These are phyloP conservation scores for Phaeosphaeria sp. DNA, from an alignment of 2,329 filamentous ascomycete species.

Conservation along the genomic window DNA sequence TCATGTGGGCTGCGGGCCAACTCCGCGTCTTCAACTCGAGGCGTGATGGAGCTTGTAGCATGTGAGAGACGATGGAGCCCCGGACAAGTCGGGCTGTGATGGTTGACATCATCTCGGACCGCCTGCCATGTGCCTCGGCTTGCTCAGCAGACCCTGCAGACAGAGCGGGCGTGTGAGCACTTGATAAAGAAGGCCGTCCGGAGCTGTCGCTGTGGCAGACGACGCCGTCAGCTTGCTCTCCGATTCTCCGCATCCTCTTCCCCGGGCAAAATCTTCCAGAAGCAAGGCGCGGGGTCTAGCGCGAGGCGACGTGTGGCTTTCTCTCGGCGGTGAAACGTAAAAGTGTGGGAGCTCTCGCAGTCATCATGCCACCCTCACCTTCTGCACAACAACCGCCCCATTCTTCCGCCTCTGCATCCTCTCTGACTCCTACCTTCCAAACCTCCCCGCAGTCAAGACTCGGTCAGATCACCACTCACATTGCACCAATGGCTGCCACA, in stretches of 20 bases:
- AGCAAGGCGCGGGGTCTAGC: slow-evolving; percentile 34
- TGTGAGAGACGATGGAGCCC: slow-evolving; percentile 23
- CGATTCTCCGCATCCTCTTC: slow-evolving; percentile 27
- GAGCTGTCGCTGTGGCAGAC: slow-evolving; percentile 6
- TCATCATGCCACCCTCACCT: slow-evolving; percentile 36
- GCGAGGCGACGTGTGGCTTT: slow-evolving; percentile 17
- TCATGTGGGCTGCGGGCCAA: slow-evolving; percentile 8
- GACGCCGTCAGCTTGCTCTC: background rate
- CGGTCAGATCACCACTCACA: slow-evolving; percentile 70
- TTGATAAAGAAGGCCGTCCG: slow-evolving; percentile 13
- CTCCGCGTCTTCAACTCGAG: background rate
- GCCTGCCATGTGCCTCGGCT: slow-evolving; percentile 31
- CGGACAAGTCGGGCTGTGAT: background rate
- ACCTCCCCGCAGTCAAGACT: slow-evolving; percentile 49
- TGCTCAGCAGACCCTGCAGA: slow-evolving; percentile 14
- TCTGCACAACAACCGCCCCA: slow-evolving; percentile 1
- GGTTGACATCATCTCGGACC: slow-evolving; percentile 29
- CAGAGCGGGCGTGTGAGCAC: slow-evolving; percentile 5
- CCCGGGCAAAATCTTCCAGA: slow-evolving; percentile 13
- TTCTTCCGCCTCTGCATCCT: slow-evolving; percentile 4
- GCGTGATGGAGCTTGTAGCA: slow-evolving; percentile 13
- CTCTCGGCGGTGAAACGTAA: background rate
- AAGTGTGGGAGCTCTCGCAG: background rate
- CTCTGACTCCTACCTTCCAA: slow-evolving; percentile 19
- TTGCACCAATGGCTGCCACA: slow-evolving; percentile 68